Evolutionary conservation across 164 flowering plant species (phyloP), one percentile per base, ranked within the genome.

Genomic region (Magnolia changhungtana): DNA sequence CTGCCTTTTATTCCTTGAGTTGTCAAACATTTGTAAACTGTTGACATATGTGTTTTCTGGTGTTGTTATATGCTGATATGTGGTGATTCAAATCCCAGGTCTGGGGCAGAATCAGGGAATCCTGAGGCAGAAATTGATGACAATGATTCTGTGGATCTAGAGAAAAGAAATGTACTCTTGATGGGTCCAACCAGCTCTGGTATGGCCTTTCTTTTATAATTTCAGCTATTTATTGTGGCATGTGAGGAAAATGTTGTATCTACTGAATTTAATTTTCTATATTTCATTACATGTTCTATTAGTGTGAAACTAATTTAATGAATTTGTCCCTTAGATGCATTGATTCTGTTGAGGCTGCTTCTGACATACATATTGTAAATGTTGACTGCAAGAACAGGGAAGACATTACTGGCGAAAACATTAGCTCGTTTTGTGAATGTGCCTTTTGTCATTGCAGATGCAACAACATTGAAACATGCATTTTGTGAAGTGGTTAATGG

Each of bases 121-220:
- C 20, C 77, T 21, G 83, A 72, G 52, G 77, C 79, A 58, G 76
- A 86, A 77, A 87, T 84, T 84, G 87, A 90, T 82, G 95, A 89
- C 50, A 90, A 87, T 68, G 89, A 85, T 77, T 76, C 68, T 1
- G 98, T 94, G 16, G 99, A 96, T 82, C 82, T 96, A 77, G 99
- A 96, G 75, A 96, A 96, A 82, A 96, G 99, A 89, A 96, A 96
- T 90, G 97, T 96, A 51, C 91, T 96, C 21, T 85, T 96, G 82
- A 91, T 96, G 97, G 99, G 99, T 74, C 99, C 99, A 72, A 96
- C 99, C 76, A 98, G 99, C 67, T 96, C 99, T 59, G 99, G 99
- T 91, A 80, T 80, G 80, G 55, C 23, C 59, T 66, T 3, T 74
- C 58, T 63, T 72, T 59, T 63, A 31, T 63, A 55, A 70, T 71